These are phyloP conservation scores for Corchorus capsularis DNA, from an alignment of 345 rosid genomes.

Conservation along the genomic window DNA sequence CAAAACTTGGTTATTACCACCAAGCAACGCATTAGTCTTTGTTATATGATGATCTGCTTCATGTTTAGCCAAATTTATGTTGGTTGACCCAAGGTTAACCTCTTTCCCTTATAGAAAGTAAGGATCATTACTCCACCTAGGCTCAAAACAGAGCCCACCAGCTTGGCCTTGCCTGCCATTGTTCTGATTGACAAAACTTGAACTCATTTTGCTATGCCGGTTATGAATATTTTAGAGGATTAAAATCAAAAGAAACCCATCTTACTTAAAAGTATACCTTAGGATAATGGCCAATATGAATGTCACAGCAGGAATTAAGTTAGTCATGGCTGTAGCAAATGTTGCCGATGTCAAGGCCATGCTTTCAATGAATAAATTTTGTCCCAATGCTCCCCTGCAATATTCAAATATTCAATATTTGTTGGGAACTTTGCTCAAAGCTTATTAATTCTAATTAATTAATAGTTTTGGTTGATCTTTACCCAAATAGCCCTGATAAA, in stretches of 20 bases:
- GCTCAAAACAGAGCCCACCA: conserved; percentile 51
- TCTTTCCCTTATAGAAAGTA: conserved; percentile 54
- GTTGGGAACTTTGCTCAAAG: background rate
- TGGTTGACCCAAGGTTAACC: conserved; percentile 35
- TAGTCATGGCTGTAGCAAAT: conserved; percentile 1
- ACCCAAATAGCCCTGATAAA: conserved; percentile 8
- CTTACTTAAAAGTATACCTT: background rate
- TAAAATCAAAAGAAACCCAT: no score
- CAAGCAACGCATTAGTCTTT: background rate
- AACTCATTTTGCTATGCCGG: no score
- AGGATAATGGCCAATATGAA: conserved; percentile 5
- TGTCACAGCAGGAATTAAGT: conserved; percentile 9
- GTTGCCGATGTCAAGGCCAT: conserved; percentile 11
- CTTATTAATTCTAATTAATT: no score
- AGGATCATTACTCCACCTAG: conserved; percentile 59
- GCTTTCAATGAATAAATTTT: conserved; percentile 12
- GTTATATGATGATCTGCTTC: background rate
- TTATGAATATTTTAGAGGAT: no score
- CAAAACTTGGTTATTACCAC: background rate
- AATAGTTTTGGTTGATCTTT: background rate
- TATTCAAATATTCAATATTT: background rate
- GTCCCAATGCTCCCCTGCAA: conserved; percentile 4
- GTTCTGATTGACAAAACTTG: conserved; percentile 10
- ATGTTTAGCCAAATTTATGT: conserved; percentile 35
- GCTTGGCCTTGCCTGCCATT: conserved; percentile 46